phyloP scores from a whole-genome alignment of 306 rosid species.

The Macrotyloma uniflorum region DNA sequence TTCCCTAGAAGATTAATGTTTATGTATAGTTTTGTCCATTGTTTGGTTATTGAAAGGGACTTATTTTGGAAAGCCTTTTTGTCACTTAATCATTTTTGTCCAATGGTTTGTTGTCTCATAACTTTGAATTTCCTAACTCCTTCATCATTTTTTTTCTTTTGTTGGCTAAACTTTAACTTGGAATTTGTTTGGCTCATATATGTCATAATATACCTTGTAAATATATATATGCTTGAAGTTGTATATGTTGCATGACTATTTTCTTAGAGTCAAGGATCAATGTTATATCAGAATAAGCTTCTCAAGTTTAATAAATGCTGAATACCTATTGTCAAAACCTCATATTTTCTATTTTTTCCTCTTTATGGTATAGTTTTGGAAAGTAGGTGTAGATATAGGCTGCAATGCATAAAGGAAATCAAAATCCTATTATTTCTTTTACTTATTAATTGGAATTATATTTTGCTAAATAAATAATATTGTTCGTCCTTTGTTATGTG shows the following conservation, averaged over 20 bases:
- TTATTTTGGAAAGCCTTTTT: constrained; percentile 22
- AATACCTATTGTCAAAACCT: neutral
- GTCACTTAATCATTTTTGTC: constrained; percentile 10
- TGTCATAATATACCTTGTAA: too few species aligned
- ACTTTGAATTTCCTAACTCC: too few species aligned
- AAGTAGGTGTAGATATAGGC: constrained; percentile 15
- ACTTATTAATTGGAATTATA: too few species aligned
- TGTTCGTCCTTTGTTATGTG: too few species aligned
- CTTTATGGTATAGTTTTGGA: constrained; percentile 11
- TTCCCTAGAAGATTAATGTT: too few species aligned
- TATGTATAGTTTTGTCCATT: constrained; percentile 12
- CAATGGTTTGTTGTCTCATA: too few species aligned
- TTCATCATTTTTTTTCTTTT: too few species aligned
- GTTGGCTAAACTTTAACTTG: too few species aligned
- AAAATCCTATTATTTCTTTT: too few species aligned
- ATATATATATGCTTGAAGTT: constrained; percentile 18
- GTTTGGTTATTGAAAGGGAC: too few species aligned
- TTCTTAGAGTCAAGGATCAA: constrained; percentile 20
- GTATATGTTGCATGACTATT: neutral
- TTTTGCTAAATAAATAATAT: too few species aligned
- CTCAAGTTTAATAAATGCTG: constrained; percentile 16
- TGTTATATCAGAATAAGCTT: constrained; percentile 10
- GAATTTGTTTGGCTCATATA: too few species aligned
- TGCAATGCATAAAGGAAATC: neutral
- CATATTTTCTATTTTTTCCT: neutral